Conservation (phyloP, 2,329 filamentous ascomycete genomes). For the Diplodia scrobiculata region DNA sequence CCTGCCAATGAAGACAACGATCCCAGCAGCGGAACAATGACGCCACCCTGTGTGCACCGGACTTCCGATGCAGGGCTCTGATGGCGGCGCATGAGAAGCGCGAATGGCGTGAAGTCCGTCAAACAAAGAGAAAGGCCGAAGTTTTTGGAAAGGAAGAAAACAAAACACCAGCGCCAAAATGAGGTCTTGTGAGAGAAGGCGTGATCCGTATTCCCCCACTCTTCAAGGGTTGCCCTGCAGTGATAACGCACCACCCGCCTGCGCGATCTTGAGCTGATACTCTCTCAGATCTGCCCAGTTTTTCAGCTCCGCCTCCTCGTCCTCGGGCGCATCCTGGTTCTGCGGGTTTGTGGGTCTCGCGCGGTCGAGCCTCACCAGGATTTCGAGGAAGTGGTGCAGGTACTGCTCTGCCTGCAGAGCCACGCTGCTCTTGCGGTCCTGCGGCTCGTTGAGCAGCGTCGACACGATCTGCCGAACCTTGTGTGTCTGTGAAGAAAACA, state of each 20-base stretch:
- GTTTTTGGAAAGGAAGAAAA: slow-evolving; percentile 1
- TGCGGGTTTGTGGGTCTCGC: slow-evolving; percentile 1
- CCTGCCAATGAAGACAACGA: slow-evolving; percentile 2
- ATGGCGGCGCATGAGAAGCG: not conserved
- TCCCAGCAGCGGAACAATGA: not conserved
- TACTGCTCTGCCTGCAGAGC: slow-evolving; percentile 68
- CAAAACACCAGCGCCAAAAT: slow-evolving; percentile 9
- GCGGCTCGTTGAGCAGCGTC: slow-evolving; percentile 69
- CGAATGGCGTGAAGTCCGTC: not conserved
- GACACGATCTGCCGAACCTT: slow-evolving; percentile 85
- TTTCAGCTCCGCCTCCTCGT: slow-evolving; percentile 75
- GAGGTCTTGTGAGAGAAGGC: not conserved
- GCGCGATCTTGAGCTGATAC: slow-evolving; percentile 72
- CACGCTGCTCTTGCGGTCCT: slow-evolving; percentile 55
- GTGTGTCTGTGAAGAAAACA: slow-evolving; percentile 58
- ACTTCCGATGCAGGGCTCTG: not conserved
- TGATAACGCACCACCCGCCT: slow-evolving; percentile 56
- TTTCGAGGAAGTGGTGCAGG: slow-evolving; percentile 70
- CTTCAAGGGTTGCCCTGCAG: slow-evolving; percentile 14
- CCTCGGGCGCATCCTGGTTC: slow-evolving; percentile 41
- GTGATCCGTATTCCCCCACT: not conserved
- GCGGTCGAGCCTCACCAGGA: slow-evolving; percentile 58
- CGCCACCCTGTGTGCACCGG: not conserved
- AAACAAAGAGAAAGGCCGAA: not conserved
- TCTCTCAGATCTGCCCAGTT: slow-evolving; percentile 79